phyloP scores from a whole-genome alignment of 139 green algal species.

The Raphidocelis subcapitata region DNA sequence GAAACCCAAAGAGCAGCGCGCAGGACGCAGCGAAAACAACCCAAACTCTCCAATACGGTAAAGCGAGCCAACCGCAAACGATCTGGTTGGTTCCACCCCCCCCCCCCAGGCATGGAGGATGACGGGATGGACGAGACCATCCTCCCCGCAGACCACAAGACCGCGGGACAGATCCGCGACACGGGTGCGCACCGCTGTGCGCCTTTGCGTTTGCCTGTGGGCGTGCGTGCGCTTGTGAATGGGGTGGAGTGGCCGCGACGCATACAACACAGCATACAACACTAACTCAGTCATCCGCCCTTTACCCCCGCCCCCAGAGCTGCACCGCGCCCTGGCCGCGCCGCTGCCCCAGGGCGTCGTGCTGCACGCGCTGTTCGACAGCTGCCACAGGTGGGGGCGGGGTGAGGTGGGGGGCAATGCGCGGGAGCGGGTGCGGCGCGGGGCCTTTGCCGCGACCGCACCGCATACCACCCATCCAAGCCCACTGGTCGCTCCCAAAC shows the following conservation, averaged over 20 bases:
- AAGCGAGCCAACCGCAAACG: no score
- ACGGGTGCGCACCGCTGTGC: slow-evolving; percentile 19
- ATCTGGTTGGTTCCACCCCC: no score
- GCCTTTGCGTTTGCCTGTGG: slow-evolving; percentile 26
- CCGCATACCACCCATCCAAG: neutral
- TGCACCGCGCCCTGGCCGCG: slow-evolving; percentile 34
- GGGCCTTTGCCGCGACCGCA: neutral
- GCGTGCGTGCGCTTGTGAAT: no score
- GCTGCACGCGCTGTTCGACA: slow-evolving; percentile 67
- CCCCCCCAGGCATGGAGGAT: slow-evolving; percentile 40
- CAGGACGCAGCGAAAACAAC: no score
- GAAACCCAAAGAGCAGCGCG: no score
- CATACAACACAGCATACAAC: no score
- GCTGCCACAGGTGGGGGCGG: slow-evolving; percentile 57
- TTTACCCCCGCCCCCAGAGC: no score
- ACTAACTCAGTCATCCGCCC: no score
- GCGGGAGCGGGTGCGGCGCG: neutral
- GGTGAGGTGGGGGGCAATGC: neutral
- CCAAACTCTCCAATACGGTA: no score
- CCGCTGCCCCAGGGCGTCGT: slow-evolving; percentile 40
- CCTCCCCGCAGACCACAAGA: slow-evolving; percentile 18
- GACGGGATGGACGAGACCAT: slow-evolving; percentile 69
- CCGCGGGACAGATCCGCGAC: slow-evolving; percentile 44
- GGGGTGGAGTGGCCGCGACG: no score
- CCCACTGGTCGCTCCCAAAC: neutral